Evolutionary conservation across 2,329 filamentous ascomycete species (phyloP).

Genomic region (Exophiala mesophila): DNA sequence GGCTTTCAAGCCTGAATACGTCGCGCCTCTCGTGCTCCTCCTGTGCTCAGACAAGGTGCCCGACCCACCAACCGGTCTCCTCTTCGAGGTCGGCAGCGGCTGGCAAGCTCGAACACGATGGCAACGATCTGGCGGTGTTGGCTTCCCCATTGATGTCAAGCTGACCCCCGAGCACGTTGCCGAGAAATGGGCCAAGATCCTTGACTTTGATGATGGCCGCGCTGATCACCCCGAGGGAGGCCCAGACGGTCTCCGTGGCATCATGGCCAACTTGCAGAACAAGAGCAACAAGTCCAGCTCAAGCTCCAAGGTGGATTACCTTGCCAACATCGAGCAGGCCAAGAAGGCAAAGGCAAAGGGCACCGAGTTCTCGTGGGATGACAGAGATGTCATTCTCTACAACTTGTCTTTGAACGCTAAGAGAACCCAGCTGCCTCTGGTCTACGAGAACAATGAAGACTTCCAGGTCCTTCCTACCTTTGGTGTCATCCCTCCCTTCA

Average conservation of each 20-base stretch:
- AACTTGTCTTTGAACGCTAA: conserved; percentile 93
- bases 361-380: conserved; percentile 75
- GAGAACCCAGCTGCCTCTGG: conserved; percentile 76
- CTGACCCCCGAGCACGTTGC: conserved; percentile 80
- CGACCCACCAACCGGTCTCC: conserved; percentile 71
- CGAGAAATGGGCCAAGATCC: conserved; percentile 70
- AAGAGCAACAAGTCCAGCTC: conserved; percentile 52
- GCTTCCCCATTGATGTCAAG: conserved; percentile 81
- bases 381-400: conserved; percentile 89
- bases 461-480: conserved; percentile 87
- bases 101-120: conserved; percentile 91
- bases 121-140: conserved; percentile 85
- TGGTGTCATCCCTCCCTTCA: conserved; percentile 91
- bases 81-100: conserved; percentile 93
- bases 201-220: conserved; percentile 80
- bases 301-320: conserved; percentile 54
- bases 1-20: conserved; percentile 98
- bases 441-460: conserved; percentile 85
- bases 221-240: conserved; percentile 79
- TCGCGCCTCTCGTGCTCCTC: conserved; percentile 84
- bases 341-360: conserved; percentile 67
- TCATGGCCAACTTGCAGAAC: conserved; percentile 83
- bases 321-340: conserved; percentile 70
- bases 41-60: conserved; percentile 85
- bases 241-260: conserved; percentile 71